Percentiles rank a stretch among this genome's conserved stretches.
Conservation (phyloP, 768 basidiomycete species). For the Trametes elegans region DNA sequence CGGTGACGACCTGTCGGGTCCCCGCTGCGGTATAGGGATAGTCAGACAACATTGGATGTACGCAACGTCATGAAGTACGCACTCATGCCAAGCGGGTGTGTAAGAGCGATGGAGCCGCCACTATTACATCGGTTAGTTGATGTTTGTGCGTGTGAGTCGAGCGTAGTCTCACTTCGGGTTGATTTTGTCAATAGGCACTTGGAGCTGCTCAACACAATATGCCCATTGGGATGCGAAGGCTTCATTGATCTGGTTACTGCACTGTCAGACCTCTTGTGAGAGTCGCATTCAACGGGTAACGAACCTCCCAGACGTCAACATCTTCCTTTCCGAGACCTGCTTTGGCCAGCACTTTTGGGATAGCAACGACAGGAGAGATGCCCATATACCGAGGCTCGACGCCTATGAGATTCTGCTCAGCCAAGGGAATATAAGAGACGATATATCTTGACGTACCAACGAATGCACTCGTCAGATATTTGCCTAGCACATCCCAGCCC, state of each 20-base stretch:
- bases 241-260: slow-evolving; percentile 85
- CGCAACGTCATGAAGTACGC: slow-evolving; percentile 25
- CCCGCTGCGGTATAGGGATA: slow-evolving; percentile 51
- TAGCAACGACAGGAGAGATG: slow-evolving; percentile 67
- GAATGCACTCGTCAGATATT: slow-evolving; percentile 76
- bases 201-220: slow-evolving; percentile 83
- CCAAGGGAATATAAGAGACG: neutral
- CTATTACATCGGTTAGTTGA: too few species aligned
- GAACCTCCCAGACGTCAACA: slow-evolving; percentile 73
- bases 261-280: too few species aligned
- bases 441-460: slow-evolving; percentile 50
- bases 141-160: neutral
- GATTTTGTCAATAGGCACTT: slow-evolving; percentile 74
- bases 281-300: too few species aligned
- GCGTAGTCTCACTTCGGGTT: slow-evolving; percentile 69
- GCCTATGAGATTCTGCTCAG: slow-evolving; percentile 38
- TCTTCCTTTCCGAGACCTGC: slow-evolving; percentile 67
- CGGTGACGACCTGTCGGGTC: slow-evolving; percentile 83
- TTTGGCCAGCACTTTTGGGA: slow-evolving; percentile 65
- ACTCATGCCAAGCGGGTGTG: slow-evolving; percentile 87
- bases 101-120: slow-evolving; percentile 82
- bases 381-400: slow-evolving; percentile 81
- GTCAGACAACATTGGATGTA: neutral
- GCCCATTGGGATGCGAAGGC: slow-evolving; percentile 93
- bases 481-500: slow-evolving; percentile 77